Evolutionary conservation across 2,329 filamentous ascomycete species (phyloP), one percentile per base, ranked within the genome.

Genomic region (Sclerotinia sclerotiorum): DNA sequence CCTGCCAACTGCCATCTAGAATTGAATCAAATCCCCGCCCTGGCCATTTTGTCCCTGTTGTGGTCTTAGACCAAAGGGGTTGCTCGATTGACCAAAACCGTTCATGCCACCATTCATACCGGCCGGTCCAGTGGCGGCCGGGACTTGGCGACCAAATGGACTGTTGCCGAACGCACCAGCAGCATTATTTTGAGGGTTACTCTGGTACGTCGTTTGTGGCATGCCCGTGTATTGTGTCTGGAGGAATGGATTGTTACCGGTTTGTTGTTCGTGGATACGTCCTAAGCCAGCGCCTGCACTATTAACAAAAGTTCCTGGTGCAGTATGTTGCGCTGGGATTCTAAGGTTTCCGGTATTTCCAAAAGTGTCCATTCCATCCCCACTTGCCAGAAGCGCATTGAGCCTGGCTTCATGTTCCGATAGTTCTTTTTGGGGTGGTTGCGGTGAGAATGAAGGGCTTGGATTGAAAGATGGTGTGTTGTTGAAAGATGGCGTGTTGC

Each of bases 341-440:
- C 95, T 93, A 58, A 97, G 84, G 72, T 98, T 92, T 73, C 95
- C 95, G n/a, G 92, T 92, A 79, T 99, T 99, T 72, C 95, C 95
- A 78, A 96, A 99, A 0, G 95, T 99, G 78, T 99, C 95, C 83
- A 96, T 91, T 32, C 95, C 95, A 68, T 99, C 95, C 72, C 95
- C 94, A 32, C 86, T 88, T 3, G 93, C 87, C 56, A 99, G 87
- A 46, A 99, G 87, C 1, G 91, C 87, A 78, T 98, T 98, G 73
- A 99, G 90, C 76, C 87, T 90, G 29, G 90, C 88, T 77, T 89
- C 85, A 78, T 89, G 88, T 77, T 87, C 86, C 74, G 80, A 87
- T 72, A 88, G 76, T 70, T 86, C 83, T 75, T 82, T 87, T 74
- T 85, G 85, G 76, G 72, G 76, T 77, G 85, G 85, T 77, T 72